These are phyloP conservation scores for Melaleuca quinquenervia DNA, from an alignment of 345 rosid genomes.

Conservation along the genomic window DNA sequence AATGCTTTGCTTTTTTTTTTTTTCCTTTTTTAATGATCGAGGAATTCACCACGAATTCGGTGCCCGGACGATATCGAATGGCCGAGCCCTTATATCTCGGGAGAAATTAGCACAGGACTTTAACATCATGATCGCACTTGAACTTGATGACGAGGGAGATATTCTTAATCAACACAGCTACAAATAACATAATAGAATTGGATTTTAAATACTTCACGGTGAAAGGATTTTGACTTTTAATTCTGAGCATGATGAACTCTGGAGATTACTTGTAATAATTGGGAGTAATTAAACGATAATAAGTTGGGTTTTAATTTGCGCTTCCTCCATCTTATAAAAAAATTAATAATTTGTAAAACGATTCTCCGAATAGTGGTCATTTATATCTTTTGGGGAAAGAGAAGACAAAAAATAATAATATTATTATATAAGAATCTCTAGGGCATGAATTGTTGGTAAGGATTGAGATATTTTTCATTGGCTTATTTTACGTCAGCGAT, in stretches of 20 bases:
- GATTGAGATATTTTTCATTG: background rate
- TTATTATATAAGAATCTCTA: no score
- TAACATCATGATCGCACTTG: no score
- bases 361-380: background rate
- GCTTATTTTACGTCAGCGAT: background rate
- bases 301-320: background rate
- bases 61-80: no score
- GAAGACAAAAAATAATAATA: background rate
- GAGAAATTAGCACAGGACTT: no score
- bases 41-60: no score
- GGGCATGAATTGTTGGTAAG: background rate
- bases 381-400: background rate
- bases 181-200: no score
- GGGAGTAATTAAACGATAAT: background rate
- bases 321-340: rapidly evolving
- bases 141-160: no score
- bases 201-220: background rate
- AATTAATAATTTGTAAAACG: background rate
- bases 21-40: no score
- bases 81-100: no score
- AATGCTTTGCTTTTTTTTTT: no score
- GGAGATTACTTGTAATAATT: background rate
- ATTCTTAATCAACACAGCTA: no score
- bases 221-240: background rate
- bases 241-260: background rate